Conservation (phyloP, 768 basidiomycete genomes). For the Postia placenta region DNA sequence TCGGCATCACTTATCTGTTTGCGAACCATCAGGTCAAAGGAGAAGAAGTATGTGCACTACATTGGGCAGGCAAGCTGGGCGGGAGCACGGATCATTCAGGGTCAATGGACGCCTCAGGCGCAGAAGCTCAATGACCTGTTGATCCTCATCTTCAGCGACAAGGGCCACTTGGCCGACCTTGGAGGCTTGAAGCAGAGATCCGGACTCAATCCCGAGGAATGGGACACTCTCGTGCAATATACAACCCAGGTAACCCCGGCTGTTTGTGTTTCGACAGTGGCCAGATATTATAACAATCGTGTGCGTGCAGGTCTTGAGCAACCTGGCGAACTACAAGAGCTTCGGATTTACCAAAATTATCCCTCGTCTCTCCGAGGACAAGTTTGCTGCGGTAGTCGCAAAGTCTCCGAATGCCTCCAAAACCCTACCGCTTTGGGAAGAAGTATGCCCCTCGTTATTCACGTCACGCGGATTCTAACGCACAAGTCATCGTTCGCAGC, state of each 20-base stretch:
- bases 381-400: slow-evolving; percentile 58
- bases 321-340: slow-evolving; percentile 68
- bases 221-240: slow-evolving; percentile 69
- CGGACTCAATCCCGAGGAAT: slow-evolving; percentile 51
- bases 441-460: too few relatives aligned
- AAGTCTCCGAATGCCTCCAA: slow-evolving; percentile 53
- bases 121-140: slow-evolving; percentile 64
- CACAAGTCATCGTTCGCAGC: slow-evolving; percentile 29
- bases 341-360: slow-evolving; percentile 87
- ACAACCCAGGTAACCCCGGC: slow-evolving; percentile 50
- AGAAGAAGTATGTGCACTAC: slow-evolving; percentile 77
- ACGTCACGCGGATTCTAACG: neutral
- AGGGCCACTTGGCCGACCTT: slow-evolving; percentile 54
- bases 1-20: neutral
- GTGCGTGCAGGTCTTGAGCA: slow-evolving; percentile 39
- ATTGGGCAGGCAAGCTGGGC: slow-evolving; percentile 74
- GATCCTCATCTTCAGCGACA: slow-evolving; percentile 59
- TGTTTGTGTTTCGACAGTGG: neutral
- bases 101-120: slow-evolving; percentile 76
- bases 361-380: slow-evolving; percentile 56
- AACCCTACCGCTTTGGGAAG: slow-evolving; percentile 56
- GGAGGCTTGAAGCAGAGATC: slow-evolving; percentile 45
- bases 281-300: neutral
- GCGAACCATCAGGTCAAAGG: slow-evolving; percentile 43
- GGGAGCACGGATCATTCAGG: slow-evolving; percentile 78